These are phyloP conservation scores for Colletotrichum brevisporum DNA, from an alignment of 2,329 filamentous ascomycete genomes.

Conservation along the genomic window DNA sequence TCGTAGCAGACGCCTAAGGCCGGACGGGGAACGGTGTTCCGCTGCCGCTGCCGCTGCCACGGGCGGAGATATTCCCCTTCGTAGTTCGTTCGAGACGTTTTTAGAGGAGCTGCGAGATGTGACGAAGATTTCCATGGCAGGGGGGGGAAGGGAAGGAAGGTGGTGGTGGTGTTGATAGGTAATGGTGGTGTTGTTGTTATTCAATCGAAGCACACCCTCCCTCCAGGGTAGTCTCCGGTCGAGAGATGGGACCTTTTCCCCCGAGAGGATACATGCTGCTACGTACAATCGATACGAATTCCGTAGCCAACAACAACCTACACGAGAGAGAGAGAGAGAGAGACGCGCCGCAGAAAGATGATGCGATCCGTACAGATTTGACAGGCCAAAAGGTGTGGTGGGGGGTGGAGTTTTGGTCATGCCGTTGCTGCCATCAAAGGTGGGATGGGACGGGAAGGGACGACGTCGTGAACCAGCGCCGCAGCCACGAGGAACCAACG, in stretches of 20 bases:
- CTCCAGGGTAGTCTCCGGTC: too few species aligned
- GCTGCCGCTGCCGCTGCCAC: neutral
- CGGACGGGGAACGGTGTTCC: neutral
- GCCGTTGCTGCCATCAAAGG: too few species aligned
- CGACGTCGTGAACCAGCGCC: too few species aligned
- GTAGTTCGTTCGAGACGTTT: too few species aligned
- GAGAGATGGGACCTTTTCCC: neutral
- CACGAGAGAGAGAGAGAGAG: neutral
- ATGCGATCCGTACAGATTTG: conserved; percentile 19
- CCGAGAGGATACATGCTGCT: too few species aligned
- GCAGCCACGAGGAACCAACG: too few species aligned
- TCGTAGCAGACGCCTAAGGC: too few species aligned
- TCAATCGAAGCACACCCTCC: conserved; percentile 5
- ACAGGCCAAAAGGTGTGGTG: conserved; percentile 5
- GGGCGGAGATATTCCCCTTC: neutral
- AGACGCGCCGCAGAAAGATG: neutral
- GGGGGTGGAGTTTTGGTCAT: too few species aligned
- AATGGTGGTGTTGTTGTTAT: neutral
- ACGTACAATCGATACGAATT: too few species aligned
- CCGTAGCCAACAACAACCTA: neutral
- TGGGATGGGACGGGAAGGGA: neutral
- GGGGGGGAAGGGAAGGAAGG: too few species aligned
- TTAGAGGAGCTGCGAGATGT: too few species aligned
- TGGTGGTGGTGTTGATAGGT: neutral
- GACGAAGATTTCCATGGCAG: neutral